A percentile compares a stretch with the other conserved stretches of the same genome.
These are phyloP conservation scores for sweet orange (Citrus sinensis) DNA, from an alignment of 345 rosid species.

Conservation along the genomic window DNA sequence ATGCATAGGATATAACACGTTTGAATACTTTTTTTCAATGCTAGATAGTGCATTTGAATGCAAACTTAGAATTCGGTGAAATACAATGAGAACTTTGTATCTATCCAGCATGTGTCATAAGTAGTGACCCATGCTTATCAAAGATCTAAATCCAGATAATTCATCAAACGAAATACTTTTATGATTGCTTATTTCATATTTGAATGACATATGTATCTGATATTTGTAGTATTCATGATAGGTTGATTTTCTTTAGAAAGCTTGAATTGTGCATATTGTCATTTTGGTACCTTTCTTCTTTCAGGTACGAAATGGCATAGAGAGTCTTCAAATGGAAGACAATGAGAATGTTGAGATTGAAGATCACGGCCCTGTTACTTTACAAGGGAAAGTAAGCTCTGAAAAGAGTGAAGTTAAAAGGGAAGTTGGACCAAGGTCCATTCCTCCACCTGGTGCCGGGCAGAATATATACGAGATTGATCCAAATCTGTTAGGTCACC, in stretches of 20 bases:
- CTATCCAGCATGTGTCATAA: neutral
- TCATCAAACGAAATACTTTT: neutral
- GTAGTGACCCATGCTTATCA: neutral
- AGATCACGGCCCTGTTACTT: conserved; percentile 30
- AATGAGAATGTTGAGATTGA: conserved; percentile 34
- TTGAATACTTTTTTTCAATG: neutral
- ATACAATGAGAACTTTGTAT: neutral
- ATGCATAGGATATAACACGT: neutral
- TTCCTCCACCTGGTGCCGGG: conserved; percentile 79
- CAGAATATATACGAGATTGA: conserved; percentile 83
- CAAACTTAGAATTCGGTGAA: neutral
- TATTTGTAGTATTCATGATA: neutral
- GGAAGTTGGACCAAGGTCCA: conserved; percentile 33
- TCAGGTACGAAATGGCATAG: conserved; percentile 38
- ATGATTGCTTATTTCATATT: neutral
- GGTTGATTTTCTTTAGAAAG: neutral
- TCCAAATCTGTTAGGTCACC: conserved; percentile 52
- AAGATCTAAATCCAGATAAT: neutral
- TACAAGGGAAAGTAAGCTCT: conserved; percentile 21
- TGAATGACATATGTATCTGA: neutral
- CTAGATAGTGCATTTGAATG: neutral
- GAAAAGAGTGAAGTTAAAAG: conserved; percentile 35
- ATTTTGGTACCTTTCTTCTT: conserved; percentile 10
- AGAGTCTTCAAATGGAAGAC: conserved; percentile 41
- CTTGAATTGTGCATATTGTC: neutral